Base-by-base conservation (phyloP, 2,329 filamentous ascomycete species). In the Diaporthe ilicicola region DNA sequence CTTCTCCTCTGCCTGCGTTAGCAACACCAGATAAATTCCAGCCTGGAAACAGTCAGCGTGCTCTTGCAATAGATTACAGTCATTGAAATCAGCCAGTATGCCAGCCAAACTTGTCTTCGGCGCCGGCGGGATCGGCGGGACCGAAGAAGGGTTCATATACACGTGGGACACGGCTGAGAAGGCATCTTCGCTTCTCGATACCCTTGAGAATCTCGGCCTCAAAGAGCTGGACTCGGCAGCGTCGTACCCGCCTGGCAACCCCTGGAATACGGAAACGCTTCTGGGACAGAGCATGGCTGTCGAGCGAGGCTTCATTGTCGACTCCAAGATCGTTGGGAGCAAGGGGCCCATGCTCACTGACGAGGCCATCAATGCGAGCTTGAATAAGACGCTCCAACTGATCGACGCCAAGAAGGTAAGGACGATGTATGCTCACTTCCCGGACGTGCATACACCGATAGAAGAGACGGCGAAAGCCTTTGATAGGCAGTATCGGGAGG, bases 391-490 rank as follows among this genome's bases (percentile, higher is more conserved):
- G 4, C 76, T 83, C 5, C 74, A 76, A 1, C 75, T 69, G 0
- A 73, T 83, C 1, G 75, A 77, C 10, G 42, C 42, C 29, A 32
- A 22, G 12, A 37, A 46, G 19, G 39, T 69, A 5, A 44, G 54
- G 32, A 69, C 51, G 37, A 22, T 56, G 54, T 69, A 69, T 37
- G 42, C 54, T 2, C 66, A 69, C 53, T 24, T 44, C 24, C 24
- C 27, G 7, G 66, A 69, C 22, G 42, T 24, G 51, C 48, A 56
- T 8, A 82, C 81, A 6, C 82, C 82, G 3, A 79, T 82, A 56
- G 77, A 79, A 44, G 81, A 83, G 56, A 82, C 82, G 1, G 76
- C 78, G 37, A 74, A 74, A 22, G 81, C 80, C 17, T 78, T 84
- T 71, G 74, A 83, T 72, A 74, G 79, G 24, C 77, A 80, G 8